Evolutionary conservation across 148 eudicot species (phyloP).

Genomic region (Chenopodium album): DNA sequence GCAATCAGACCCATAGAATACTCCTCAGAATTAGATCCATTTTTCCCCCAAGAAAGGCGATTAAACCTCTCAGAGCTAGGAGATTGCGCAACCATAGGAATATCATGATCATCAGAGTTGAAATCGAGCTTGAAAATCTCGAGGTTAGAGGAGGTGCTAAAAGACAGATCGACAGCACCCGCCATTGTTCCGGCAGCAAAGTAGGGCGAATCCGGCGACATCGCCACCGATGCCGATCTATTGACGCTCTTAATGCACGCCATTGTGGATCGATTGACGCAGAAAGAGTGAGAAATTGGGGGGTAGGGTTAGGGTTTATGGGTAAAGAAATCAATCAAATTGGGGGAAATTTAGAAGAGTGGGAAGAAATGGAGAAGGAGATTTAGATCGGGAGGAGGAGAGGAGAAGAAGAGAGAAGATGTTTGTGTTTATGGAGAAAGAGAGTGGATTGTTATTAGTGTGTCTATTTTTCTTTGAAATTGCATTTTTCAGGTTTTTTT

Average conservation of each 20-base stretch:
- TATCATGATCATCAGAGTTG: conserved; percentile 62
- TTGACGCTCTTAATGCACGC: conserved; percentile 59
- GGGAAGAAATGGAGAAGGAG: background rate
- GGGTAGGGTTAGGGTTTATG: conserved; percentile 9
- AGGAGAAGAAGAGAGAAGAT: background rate
- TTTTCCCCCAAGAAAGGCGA: conserved; percentile 72
- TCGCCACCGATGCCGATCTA: conserved; percentile 84
- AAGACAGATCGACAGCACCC: conserved; percentile 87
- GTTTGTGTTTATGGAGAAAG: background rate
- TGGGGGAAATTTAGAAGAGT: background rate
- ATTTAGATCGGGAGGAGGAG: conserved; percentile 10
- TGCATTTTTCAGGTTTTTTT: background rate
- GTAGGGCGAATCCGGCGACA: conserved; percentile 75
- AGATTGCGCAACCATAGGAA: conserved; percentile 47
- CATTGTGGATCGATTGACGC: conserved; percentile 29
- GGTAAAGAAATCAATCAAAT: background rate
- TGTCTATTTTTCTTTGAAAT: too few species aligned
- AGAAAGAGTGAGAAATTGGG: background rate
- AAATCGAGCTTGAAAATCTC: conserved; percentile 88
- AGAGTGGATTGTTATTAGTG: conserved; percentile 2
- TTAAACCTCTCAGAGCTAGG: conserved; percentile 79
- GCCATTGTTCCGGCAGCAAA: conserved; percentile 94
- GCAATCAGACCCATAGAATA: conserved; percentile 64
- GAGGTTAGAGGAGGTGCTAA: conserved; percentile 78
- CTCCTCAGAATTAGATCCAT: conserved; percentile 52